Evolutionary conservation across 2,329 filamentous ascomycete genomes (phyloP).

Genomic region (Penicillium thymicola): DNA sequence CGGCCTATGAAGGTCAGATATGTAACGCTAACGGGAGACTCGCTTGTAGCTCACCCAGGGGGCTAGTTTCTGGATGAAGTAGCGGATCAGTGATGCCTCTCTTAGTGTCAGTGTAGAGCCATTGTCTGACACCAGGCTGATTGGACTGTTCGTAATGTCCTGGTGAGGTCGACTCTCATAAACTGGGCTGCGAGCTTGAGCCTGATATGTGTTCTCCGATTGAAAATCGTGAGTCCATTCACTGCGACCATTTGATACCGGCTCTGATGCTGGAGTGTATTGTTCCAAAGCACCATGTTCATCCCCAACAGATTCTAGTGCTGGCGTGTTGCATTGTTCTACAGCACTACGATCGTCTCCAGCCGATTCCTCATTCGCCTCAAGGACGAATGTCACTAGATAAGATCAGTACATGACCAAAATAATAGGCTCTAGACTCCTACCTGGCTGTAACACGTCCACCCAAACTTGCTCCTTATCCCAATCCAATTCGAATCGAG

Average conservation of each 20-base stretch:
- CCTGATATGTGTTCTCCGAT: not conserved
- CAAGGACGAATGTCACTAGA: constrained; percentile 30
- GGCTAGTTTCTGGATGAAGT: constrained; percentile 35
- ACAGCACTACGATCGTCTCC: constrained; percentile 2
- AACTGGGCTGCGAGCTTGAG: not conserved
- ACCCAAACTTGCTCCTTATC: constrained; percentile 33
- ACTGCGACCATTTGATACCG: not conserved
- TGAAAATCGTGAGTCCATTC: not conserved
- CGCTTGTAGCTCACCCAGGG: constrained; percentile 27
- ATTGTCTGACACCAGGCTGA: constrained; percentile 9
- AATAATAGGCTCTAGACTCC: not conserved
- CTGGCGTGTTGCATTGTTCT: not conserved
- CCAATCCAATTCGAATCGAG: constrained; percentile 32
- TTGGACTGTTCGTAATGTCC: constrained; percentile 8
- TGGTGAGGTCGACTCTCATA: not conserved
- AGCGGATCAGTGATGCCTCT: constrained; percentile 34
- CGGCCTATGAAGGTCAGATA: constrained; percentile 23
- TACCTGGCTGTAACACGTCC: constrained; percentile 29
- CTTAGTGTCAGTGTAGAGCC: constrained; percentile 22
- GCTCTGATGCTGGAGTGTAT: not conserved
- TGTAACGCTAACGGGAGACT: not conserved
- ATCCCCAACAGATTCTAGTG: not conserved
- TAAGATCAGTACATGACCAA: not conserved
- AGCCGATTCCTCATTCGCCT: constrained; percentile 17
- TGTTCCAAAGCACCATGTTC: not conserved